phyloP scores from a whole-genome alignment of 306 rosid species.

The Aeschynomene evenia region DNA sequence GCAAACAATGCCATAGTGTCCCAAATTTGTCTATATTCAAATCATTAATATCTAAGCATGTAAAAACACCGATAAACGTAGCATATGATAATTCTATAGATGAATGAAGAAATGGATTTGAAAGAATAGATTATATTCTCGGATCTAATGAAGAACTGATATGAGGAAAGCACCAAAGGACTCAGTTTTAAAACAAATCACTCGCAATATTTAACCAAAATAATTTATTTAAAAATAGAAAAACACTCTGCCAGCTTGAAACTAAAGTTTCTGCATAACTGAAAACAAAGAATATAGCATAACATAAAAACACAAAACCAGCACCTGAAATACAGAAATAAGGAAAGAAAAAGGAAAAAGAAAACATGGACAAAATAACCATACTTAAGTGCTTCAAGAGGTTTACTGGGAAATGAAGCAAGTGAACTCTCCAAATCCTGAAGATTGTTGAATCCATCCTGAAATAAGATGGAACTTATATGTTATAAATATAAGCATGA shows the following conservation, averaged over 20 bases:
- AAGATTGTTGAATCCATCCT: conserved; percentile 74
- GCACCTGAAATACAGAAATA: background rate
- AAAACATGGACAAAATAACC: conserved; percentile 16
- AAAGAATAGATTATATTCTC: conserved; percentile 8
- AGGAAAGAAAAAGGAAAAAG: background rate
- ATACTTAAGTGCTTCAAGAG: conserved; percentile 91
- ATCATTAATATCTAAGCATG: background rate
- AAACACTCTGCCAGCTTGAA: background rate
- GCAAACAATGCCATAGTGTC: background rate
- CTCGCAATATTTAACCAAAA: background rate
- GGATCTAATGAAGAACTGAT: conserved; percentile 8
- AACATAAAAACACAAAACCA: background rate
- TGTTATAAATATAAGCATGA: conserved; percentile 7
- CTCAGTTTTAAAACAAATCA: background rate
- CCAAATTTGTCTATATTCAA: background rate
- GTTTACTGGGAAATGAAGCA: conserved; percentile 83
- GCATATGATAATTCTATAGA: conserved; percentile 14
- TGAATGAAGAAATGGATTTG: conserved; percentile 22
- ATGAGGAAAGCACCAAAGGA: background rate
- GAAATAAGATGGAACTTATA: conserved; percentile 38
- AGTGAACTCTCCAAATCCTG: conserved; percentile 82
- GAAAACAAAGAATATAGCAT: conserved; percentile 12
- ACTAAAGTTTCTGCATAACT: conserved; percentile 9
- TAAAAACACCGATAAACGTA: background rate
- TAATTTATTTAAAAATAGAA: conserved; percentile 8